Conservation (phyloP, 148 eudicot genomes). For the Spergularia marina region DNA sequence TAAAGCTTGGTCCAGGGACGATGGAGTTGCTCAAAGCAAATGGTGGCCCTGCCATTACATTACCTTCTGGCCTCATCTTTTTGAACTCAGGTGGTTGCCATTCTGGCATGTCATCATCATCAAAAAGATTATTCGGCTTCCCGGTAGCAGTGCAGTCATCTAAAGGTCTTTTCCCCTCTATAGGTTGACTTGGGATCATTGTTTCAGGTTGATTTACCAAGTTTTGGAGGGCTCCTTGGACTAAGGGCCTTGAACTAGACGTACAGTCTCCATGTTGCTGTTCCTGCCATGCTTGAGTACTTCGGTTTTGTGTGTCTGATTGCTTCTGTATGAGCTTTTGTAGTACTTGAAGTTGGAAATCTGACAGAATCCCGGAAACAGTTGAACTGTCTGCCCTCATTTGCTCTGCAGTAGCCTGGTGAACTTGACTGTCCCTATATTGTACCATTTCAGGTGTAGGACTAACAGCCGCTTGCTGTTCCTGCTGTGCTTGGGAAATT, state of each 20-base stretch:
- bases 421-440: neutral
- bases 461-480: neutral
- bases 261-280: slow-evolving; percentile 4
- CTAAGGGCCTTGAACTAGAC: slow-evolving; percentile 23
- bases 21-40: slow-evolving; percentile 20
- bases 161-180: slow-evolving; percentile 19
- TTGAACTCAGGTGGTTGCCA: slow-evolving; percentile 61
- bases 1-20: slow-evolving; percentile 17
- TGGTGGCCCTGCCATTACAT: slow-evolving; percentile 23
- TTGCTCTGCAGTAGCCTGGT: slow-evolving; percentile 20
- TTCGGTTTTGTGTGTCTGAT: slow-evolving; percentile 16
- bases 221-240: slow-evolving; percentile 23
- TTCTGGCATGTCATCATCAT: slow-evolving; percentile 84
- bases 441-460: slow-evolving; percentile 8
- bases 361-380: slow-evolving; percentile 19
- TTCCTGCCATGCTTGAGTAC: slow-evolving; percentile 21
- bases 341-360: slow-evolving; percentile 13
- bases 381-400: slow-evolving; percentile 24
- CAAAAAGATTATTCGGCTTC: slow-evolving; percentile 36
- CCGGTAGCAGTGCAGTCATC: neutral
- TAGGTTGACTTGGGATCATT: slow-evolving; percentile 16
- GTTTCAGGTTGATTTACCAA: slow-evolving; percentile 20
- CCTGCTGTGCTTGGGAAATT: slow-evolving; percentile 16
- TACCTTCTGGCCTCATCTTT: slow-evolving; percentile 26
- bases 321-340: slow-evolving; percentile 12